These are phyloP conservation scores for Cercospora sojina DNA, from an alignment of 2,329 filamentous ascomycete genomes.

Conservation along the genomic window DNA sequence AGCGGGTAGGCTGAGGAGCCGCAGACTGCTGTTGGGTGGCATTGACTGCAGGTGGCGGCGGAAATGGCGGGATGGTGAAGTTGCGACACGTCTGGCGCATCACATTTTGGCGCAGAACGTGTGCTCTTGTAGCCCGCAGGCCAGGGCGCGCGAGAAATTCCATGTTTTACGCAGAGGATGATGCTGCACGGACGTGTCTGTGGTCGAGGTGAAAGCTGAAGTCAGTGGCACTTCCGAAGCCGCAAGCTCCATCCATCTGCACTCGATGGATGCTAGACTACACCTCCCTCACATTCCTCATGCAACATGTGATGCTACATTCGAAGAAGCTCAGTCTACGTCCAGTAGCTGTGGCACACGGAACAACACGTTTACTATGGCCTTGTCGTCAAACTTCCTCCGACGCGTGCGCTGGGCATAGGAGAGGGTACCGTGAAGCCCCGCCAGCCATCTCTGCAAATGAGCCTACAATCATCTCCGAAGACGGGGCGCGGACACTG, in stretches of 20 bases:
- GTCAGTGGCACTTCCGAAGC: slow-evolving; percentile 4
- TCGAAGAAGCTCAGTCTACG: neutral
- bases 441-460: neutral
- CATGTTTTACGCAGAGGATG: slow-evolving; percentile 18
- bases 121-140: slow-evolving; percentile 29
- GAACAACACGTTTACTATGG: neutral
- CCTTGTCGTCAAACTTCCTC: neutral
- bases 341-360: neutral
- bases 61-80: slow-evolving; percentile 3
- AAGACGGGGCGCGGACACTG: slow-evolving; percentile 33
- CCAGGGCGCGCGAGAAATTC: slow-evolving; percentile 28
- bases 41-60: slow-evolving; percentile 7
- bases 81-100: slow-evolving; percentile 7
- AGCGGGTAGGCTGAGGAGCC: slow-evolving; percentile 16
- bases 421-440: neutral
- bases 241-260: neutral
- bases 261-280: neutral
- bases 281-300: neutral
- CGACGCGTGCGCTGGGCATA: neutral
- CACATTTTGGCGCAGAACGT: slow-evolving; percentile 20
- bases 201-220: slow-evolving; percentile 1
- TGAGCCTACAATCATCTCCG: slow-evolving; percentile 1
- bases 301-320: slow-evolving; percentile 21
- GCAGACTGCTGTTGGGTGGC: neutral
- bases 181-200: neutral